Conservation (phyloP, 352 stramenopile species). For the Aphanomyces cochlioides region DNA sequence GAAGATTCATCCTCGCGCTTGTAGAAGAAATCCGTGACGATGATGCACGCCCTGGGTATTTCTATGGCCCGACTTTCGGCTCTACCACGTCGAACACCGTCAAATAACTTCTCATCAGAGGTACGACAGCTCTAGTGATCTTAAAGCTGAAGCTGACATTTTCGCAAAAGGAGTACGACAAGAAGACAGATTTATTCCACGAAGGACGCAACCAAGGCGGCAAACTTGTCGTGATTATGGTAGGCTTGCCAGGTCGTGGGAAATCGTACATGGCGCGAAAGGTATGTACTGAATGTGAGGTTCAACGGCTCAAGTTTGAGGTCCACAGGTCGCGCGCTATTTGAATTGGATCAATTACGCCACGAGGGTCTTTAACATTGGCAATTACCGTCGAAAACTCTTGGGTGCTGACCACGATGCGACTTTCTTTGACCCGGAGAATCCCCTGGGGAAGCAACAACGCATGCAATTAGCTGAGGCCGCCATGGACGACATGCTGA, state of each 20-base stretch:
- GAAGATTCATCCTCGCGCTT: background rate
- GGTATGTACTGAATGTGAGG: slow-evolving; percentile 34
- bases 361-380: slow-evolving; percentile 92
- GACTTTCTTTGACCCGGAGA: slow-evolving; percentile 91
- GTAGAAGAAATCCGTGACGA: slow-evolving; percentile 11
- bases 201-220: slow-evolving; percentile 20
- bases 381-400: slow-evolving; percentile 87
- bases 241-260: slow-evolving; percentile 90
- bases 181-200: slow-evolving; percentile 22
- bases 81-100: background rate
- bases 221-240: slow-evolving; percentile 95
- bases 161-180: slow-evolving; percentile 18
- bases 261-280: slow-evolving; percentile 97
- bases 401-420: slow-evolving; percentile 58
- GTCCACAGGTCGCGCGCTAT: slow-evolving; percentile 45
- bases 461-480: slow-evolving; percentile 73
- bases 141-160: no score
- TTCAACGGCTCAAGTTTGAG: no score
- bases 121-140: background rate
- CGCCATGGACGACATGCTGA: slow-evolving; percentile 40
- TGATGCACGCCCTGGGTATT: slow-evolving; percentile 23
- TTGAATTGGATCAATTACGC: slow-evolving; percentile 72
- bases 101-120: slow-evolving; percentile 10
- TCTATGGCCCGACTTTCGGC: slow-evolving; percentile 16
- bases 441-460: slow-evolving; percentile 64